Conservation (phyloP, 257 asterid genomes). For the Paraleonurus japonicus region DNA sequence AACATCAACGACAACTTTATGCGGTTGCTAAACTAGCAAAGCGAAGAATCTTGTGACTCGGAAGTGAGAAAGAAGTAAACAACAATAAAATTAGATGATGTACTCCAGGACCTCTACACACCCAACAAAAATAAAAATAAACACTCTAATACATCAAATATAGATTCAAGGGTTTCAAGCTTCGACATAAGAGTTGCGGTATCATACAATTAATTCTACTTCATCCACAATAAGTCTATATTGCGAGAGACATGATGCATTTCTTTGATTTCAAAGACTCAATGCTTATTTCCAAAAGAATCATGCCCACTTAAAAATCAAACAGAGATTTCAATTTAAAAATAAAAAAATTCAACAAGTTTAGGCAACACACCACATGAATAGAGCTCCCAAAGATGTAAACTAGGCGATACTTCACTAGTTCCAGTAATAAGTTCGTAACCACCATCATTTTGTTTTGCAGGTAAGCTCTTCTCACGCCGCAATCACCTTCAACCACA, state of each 20-base stretch:
- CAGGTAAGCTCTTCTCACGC: constrained; percentile 93
- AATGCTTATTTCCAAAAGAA: background rate
- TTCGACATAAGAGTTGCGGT: background rate
- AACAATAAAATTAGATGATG: too few species aligned
- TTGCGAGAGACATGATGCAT: background rate
- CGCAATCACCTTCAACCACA: constrained; percentile 73
- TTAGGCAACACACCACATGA: constrained; percentile 40
- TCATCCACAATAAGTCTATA: background rate
- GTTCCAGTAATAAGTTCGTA: constrained; percentile 47
- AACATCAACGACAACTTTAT: too few species aligned
- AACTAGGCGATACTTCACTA: constrained; percentile 50
- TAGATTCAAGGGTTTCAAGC: background rate
- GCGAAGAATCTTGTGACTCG: too few species aligned
- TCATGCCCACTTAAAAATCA: background rate
- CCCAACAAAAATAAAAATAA: background rate
- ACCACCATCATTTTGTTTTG: constrained; percentile 61
- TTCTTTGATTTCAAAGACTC: background rate
- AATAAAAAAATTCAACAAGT: constrained; percentile 2
- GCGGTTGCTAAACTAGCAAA: too few species aligned
- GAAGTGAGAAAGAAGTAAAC: too few species aligned
- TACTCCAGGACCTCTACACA: background rate
- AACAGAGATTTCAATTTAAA: background rate
- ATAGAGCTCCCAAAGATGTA: constrained; percentile 47
- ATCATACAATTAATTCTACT: background rate
- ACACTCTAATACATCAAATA: background rate